Base-by-base conservation (phyloP, 176 grass and related monocot species). In the Pontederia paniculata region DNA sequence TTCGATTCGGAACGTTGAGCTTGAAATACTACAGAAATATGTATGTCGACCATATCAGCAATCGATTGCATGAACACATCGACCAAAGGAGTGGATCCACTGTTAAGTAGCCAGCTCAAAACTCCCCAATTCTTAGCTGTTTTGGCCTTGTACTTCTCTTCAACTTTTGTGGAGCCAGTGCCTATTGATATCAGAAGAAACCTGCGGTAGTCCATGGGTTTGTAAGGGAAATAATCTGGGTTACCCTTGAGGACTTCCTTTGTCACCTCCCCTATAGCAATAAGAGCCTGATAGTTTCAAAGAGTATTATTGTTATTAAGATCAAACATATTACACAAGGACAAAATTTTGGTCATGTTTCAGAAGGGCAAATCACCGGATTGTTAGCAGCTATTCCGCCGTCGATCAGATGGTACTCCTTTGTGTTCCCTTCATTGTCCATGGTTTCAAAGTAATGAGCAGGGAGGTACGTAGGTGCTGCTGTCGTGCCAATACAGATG, bases 371-470 rank as follows among this genome's bases (percentile, higher is more conserved):
- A 50, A 50, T 50, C 87, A 94, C 79, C 3, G 83, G 88, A 51
- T 94, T 94, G 71, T 94, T 94, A 7, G 83, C 88, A 4, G 66
- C 88, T 17, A 91, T 11, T 21, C 82, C 88, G 0, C 88, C 88
- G 8, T 91, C 88, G 2, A 86, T 43, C 13, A 91, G 83, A 75
- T 88, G 76, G 54, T 83, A 94, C 42, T 17, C 18, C 22, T 70
- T 68, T 1, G 7, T 56, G 0, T 9, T 10, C 12, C 66, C 73
- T 1, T 75, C 25, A 53, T 63, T 66, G 20, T 80, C 73, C 23
- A 15, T 19, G 12, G 83, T 87, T 74, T 68, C 17, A 23, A 87
- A 87, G 45, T 54, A 72, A 55, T 94, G 83, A 8, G 88, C 76
- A 2, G 88, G 83, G 45, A 94, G 62, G 69, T 71, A 87, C 8